These are phyloP conservation scores for Daldinia vernicosa DNA, from an alignment of 495 filamentous ascomycete species.

Conservation along the genomic window DNA sequence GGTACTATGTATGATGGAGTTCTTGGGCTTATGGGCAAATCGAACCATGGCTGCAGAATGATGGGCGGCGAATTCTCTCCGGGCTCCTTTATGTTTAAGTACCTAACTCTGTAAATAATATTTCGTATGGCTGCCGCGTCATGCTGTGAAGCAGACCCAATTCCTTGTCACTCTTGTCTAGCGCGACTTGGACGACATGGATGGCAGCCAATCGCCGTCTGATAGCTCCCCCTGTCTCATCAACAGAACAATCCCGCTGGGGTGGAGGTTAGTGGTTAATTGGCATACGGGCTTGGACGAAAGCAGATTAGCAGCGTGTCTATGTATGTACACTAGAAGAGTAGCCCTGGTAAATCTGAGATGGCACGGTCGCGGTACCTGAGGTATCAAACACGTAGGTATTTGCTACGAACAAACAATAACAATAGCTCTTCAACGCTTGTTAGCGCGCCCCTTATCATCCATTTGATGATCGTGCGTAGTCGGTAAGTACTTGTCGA, in stretches of 20 bases:
- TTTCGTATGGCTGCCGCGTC: constrained; percentile 37
- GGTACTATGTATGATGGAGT: constrained; percentile 15
- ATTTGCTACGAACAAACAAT: constrained; percentile 26
- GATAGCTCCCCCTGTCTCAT: constrained; percentile 38
- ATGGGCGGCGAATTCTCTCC: constrained; percentile 38
- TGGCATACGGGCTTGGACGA: constrained; percentile 23
- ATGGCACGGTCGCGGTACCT: constrained; percentile 36
- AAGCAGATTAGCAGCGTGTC: constrained; percentile 30
- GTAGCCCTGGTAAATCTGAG: constrained; percentile 25
- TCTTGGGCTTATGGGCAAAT: constrained; percentile 23
- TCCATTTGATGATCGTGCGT: neutral
- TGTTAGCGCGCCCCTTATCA: constrained; percentile 19
- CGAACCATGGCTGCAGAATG: constrained; percentile 39
- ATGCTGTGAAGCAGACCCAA: constrained; percentile 40
- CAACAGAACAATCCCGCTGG: constrained; percentile 45
- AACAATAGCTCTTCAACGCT: constrained; percentile 18
- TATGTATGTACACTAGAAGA: neutral
- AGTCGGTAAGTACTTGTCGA: neutral
- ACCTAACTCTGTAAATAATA: constrained; percentile 20
- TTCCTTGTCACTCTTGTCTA: constrained; percentile 48
- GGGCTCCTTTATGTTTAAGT: constrained; percentile 18
- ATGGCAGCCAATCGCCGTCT: constrained; percentile 46
- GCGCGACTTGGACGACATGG: constrained; percentile 45
- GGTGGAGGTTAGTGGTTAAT: constrained; percentile 38
- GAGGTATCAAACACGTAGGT: constrained; percentile 25